Evolutionary conservation across 371 early-diverging fungal genomes (phyloP), one percentile per base, ranked within the genome.

Genomic region (Lichtheimia corymbifera): DNA sequence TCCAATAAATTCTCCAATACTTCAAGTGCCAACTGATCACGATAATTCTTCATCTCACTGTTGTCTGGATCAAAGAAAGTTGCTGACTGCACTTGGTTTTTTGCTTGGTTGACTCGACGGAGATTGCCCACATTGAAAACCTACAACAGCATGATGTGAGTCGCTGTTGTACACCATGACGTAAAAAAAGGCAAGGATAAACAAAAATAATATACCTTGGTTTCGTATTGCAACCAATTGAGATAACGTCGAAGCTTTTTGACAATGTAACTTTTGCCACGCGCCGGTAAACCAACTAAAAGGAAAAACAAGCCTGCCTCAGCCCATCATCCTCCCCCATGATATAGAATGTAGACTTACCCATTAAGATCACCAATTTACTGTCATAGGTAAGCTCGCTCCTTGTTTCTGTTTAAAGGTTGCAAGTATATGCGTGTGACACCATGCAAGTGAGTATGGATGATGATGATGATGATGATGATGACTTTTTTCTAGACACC

Each of bases 251-350:
- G 79, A 25, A 95, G 73, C 69, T 95, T 95, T 71, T 93, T 91
- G 67, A 91, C 91, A 63, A 95, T 88, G 68, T 93, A 95, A 62
- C 89, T 89, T 70, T 95, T 95, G 49, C 95, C 95, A 59, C 95
- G 79, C 7, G 94, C 95, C 17, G 95, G 95, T 53, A 95, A 71
- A 5, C 95, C 95, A 47, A 92, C 91, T 88, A 56, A 13, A 45
- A n/a, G n/a, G n/a, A n/a, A n/a, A 6, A 53, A 25, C 22, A 40
- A 22, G 7, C 17, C 7, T 24, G 35, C 2, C 12, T 50, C 2
- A 24, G 43, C 43, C 18, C 30, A 18, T 40, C 15, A 14, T 56
- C 27, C 13, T 18, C 17, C 28, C 44, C 27, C 42, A 24, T 35
- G n/a, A 57, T 49, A 53, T 49, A 53, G n/a, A 24, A 55, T 22